Percentiles rank a stretch among this genome's conserved stretches.
These are phyloP conservation scores for Arachis stenosperma DNA, from an alignment of 306 rosid genomes.

Conservation along the genomic window DNA sequence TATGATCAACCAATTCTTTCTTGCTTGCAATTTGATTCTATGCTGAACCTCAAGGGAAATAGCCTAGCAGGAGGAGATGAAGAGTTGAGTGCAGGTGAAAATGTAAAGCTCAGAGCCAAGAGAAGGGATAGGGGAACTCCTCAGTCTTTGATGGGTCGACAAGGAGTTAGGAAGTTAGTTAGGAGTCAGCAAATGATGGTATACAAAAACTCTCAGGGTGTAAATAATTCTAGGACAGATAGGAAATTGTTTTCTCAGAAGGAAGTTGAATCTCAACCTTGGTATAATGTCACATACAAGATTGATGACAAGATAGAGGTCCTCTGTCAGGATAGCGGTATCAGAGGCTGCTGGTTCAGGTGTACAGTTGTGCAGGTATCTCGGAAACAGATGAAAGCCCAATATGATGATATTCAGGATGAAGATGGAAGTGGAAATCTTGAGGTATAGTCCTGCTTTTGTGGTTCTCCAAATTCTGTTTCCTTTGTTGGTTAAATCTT, in stretches of 20 bases:
- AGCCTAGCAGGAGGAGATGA: constrained; percentile 63
- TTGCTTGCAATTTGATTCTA: constrained; percentile 61
- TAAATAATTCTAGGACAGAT: constrained; percentile 52
- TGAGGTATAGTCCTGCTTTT: constrained; percentile 62
- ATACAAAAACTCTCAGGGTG: constrained; percentile 51
- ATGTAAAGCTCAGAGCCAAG: constrained; percentile 64
- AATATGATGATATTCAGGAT: constrained; percentile 77
- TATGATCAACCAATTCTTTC: constrained; percentile 78
- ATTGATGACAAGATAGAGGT: constrained; percentile 84
- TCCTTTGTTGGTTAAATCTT: constrained; percentile 32
- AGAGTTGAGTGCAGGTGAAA: constrained; percentile 56
- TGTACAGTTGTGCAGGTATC: constrained; percentile 76
- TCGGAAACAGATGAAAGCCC: constrained; percentile 77
- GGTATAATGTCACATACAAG: constrained; percentile 54
- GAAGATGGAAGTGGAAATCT: constrained; percentile 90
- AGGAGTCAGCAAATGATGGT: constrained; percentile 54
- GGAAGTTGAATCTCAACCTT: constrained; percentile 54
- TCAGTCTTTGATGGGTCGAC: constrained; percentile 44
- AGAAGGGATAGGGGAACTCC: constrained; percentile 61
- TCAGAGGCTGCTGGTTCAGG: constrained; percentile 99
- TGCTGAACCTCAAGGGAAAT: constrained; percentile 46
- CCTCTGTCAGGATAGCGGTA: constrained; percentile 98
- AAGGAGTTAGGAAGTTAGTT: constrained; percentile 57
- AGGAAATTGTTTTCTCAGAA: constrained; percentile 57
- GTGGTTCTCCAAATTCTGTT: constrained; percentile 9